Evolutionary conservation across 148 eudicot genomes (phyloP), one percentile per base, ranked within the genome.

Genomic region (Camellia japonica): DNA sequence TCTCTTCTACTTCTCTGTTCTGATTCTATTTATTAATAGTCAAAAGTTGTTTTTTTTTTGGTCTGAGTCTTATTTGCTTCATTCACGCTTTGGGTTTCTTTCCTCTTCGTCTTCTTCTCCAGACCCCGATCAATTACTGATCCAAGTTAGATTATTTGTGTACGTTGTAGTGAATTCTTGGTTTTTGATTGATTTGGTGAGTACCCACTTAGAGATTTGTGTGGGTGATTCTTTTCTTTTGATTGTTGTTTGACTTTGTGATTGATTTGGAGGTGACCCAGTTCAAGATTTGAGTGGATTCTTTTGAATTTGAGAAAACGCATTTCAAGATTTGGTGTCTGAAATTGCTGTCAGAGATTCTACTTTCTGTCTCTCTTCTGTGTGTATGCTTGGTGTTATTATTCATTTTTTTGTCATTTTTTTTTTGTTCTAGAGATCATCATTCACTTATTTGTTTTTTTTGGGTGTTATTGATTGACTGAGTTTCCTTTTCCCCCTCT

Each of bases 301-400:
- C 5, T n/a, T 59, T 68, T 70, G 38, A 30, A 30, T 49, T 49
- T 67, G 38, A 30, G 38, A 30, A 1, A 30, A 30, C 38, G 1
- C 51, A 38, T 62, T 77, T 68, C 44, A 62, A 64, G 79, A 51
- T 76, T 59, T 42, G 61, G 54, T 71, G 68, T 73, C 56, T 67
- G 60, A 71, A 71, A 23, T 72, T 64, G 81, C 65, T 82, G 81
- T 69, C 80, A 83, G 62, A 78, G 79, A 67, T 73, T 67, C 63
- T 78, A 58, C 75, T 78, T 18, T 59, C 52, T 49, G 52, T 49
- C 52, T 49, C 52, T 49, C 52, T 49, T 79, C 20, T 78, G 3
- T 46, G 38, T 73, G 60, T 74, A 46, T 69, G 20, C 68, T 56
- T 20, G 52, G 52, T 49, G 5, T 49, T 5, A 49, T 49, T 49